Evolutionary conservation across 345 rosid genomes (phyloP), one percentile per base, ranked within the genome.

Genomic region (Brassica cretica): DNA sequence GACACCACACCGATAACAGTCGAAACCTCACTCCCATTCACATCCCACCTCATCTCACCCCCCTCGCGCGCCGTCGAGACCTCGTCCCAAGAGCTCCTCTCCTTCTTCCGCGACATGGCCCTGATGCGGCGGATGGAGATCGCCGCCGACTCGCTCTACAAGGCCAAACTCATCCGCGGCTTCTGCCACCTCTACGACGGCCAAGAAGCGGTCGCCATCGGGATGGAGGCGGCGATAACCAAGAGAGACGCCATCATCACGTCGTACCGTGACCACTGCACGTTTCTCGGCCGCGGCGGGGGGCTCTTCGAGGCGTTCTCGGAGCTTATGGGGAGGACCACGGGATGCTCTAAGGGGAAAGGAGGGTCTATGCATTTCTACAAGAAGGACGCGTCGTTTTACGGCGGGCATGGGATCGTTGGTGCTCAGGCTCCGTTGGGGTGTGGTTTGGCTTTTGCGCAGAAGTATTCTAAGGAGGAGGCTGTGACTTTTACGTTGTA

Each of bases 281-380:
- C 82, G 62, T 93, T 86, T 79, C 37, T 93, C 0, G 90, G 89
- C 9, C 96, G 96, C 16, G 96, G 93, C 0, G 98, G 96, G 9
- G 84, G 86, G 6, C 85, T 89, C 6, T 62, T 84, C 24, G 87
- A 93, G 82, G 78, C 89, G 1, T 91, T 88, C 79, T 4, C 90
- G 33, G 96, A 93, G 89, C 91, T 93, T 33, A 93, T 91, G 98
- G 98, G 98, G 3, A 86, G 98, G 18, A 82, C 71, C 74, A 89
- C 32, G 3, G 98, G 98, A 1, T 88, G 96, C 65, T 93, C 96
- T 67, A 84, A 62, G 8, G 98, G 98, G 1, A 93, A 89, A 75
- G 98, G 98, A 19, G 96, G 98, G 15, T 93, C 98, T 9, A 93
- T 93, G 98, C 96, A 93, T 82, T 89, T 93, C 61, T 93, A 93